Conservation (phyloP, 2,329 filamentous ascomycete species). For the Bipolaris zeicola region DNA sequence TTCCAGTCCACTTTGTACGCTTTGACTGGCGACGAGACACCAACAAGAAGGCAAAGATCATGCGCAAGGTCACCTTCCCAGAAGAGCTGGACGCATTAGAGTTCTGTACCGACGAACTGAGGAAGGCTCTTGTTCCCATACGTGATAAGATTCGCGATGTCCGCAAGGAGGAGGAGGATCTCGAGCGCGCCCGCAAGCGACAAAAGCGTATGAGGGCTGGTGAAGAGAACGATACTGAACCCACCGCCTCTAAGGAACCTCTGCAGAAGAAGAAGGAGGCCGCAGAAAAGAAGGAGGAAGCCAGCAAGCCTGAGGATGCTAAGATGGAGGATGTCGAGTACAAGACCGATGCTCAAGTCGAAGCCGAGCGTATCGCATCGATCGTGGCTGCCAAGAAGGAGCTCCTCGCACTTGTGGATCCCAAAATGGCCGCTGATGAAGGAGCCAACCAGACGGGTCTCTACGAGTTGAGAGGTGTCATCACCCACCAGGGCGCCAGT, state of each 20-base stretch:
- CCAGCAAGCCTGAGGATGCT: slow-evolving; percentile 64
- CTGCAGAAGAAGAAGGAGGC: slow-evolving; percentile 58
- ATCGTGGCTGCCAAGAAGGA: slow-evolving; percentile 86
- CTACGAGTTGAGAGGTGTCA: slow-evolving; percentile 91
- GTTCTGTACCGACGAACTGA: slow-evolving; percentile 91
- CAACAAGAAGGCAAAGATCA: slow-evolving; percentile 98
- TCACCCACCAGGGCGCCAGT: slow-evolving; percentile 95
- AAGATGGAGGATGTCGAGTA: slow-evolving; percentile 75
- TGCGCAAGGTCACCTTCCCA: slow-evolving; percentile 97
- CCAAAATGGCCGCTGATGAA: slow-evolving; percentile 74
- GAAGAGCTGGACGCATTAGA: slow-evolving; percentile 91
- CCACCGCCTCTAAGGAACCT: slow-evolving; percentile 54
- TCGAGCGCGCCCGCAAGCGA: slow-evolving; percentile 88
- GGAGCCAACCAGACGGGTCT: slow-evolving; percentile 91
- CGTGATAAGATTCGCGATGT: slow-evolving; percentile 95
- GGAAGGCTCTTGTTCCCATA: slow-evolving; percentile 83
- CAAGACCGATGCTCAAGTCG: slow-evolving; percentile 93
- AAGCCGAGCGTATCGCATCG: slow-evolving; percentile 78
- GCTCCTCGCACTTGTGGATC: slow-evolving; percentile 76
- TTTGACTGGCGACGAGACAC: slow-evolving; percentile 98
- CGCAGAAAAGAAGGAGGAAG: slow-evolving; percentile 55
- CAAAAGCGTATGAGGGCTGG: slow-evolving; percentile 73
- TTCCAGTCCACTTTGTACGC: slow-evolving; percentile 95
- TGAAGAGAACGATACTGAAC: slow-evolving; percentile 57
- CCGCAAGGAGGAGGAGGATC: slow-evolving; percentile 91